Conservation (phyloP, 768 basidiomycete genomes). For the Termitomyces sp. region DNA sequence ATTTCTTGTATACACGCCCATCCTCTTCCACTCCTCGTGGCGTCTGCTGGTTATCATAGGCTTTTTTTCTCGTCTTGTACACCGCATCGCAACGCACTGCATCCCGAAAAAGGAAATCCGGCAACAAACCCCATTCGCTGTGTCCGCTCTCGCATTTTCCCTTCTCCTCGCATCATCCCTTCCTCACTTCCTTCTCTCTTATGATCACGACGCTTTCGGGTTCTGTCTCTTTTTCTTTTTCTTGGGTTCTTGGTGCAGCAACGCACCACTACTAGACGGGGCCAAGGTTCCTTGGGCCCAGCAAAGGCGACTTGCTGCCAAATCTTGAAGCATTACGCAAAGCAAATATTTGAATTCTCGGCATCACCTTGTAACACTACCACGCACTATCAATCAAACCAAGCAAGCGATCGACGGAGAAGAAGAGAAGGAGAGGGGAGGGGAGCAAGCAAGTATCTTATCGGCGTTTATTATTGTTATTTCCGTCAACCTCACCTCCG, state of each 20-base stretch:
- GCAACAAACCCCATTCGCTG: neutral
- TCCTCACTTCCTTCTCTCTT: no score
- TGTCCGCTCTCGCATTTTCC: neutral
- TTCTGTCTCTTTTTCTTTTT: neutral
- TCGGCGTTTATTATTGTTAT: slow-evolving; percentile 1
- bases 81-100: neutral
- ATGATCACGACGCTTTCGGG: slow-evolving; percentile 1
- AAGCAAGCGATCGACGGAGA: neutral
- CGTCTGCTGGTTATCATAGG: neutral
- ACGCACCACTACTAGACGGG: neutral
- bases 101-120: slow-evolving; percentile 1
- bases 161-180: neutral
- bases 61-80: neutral
- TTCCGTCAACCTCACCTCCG: neutral
- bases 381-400: neutral
- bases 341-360: neutral
- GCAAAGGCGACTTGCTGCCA: neutral
- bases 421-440: neutral
- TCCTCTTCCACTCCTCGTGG: neutral
- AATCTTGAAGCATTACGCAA: neutral
- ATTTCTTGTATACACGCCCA: slow-evolving; percentile 1
- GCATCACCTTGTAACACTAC: slow-evolving; percentile 3
- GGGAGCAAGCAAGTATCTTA: neutral
- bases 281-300: neutral
- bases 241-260: slow-evolving; percentile 2